Conservation (phyloP, 148 eudicot species). For the Mesembryanthemum crystallinum region DNA sequence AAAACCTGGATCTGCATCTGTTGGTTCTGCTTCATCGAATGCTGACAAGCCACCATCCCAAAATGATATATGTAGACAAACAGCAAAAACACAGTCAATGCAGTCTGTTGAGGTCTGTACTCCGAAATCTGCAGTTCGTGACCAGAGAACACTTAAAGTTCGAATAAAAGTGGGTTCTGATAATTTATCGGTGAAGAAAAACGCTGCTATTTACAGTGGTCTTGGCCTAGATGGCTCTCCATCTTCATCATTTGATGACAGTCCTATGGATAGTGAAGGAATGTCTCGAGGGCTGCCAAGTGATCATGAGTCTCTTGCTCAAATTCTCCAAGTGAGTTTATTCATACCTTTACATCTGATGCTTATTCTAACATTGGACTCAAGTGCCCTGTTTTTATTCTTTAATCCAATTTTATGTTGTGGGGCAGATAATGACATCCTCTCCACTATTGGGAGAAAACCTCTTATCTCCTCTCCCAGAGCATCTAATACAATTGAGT, state of each 20-base stretch:
- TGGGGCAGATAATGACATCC: conserved; percentile 86
- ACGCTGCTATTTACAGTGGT: conserved; percentile 83
- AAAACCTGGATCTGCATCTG: conserved; percentile 45
- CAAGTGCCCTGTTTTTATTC: conserved; percentile 1
- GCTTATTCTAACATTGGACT: conserved; percentile 2
- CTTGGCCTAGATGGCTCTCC: conserved; percentile 94
- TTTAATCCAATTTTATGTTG: conserved; percentile 13
- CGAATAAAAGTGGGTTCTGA: conserved; percentile 82
- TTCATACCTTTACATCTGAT: not conserved
- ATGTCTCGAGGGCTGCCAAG: conserved; percentile 34
- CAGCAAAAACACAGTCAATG: conserved; percentile 26
- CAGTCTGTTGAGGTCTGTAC: conserved; percentile 37
- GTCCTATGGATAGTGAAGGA: conserved; percentile 59
- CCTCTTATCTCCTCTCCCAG: conserved; percentile 78
- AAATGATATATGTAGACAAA: conserved; percentile 34
- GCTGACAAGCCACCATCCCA: conserved; percentile 32
- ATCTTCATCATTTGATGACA: conserved; percentile 64
- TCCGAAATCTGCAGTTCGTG: conserved; percentile 47
- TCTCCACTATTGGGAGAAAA: conserved; percentile 42
- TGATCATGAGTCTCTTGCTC: conserved; percentile 63
- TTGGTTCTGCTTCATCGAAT: conserved; percentile 37
- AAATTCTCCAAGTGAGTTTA: conserved; percentile 67
- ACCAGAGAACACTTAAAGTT: conserved; percentile 70
- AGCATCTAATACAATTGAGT: conserved; percentile 44
- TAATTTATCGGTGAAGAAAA: conserved; percentile 58